These are phyloP conservation scores for Rhizophagus sp. DNA, from an alignment of 192 early-diverging fungal species.

Conservation along the genomic window DNA sequence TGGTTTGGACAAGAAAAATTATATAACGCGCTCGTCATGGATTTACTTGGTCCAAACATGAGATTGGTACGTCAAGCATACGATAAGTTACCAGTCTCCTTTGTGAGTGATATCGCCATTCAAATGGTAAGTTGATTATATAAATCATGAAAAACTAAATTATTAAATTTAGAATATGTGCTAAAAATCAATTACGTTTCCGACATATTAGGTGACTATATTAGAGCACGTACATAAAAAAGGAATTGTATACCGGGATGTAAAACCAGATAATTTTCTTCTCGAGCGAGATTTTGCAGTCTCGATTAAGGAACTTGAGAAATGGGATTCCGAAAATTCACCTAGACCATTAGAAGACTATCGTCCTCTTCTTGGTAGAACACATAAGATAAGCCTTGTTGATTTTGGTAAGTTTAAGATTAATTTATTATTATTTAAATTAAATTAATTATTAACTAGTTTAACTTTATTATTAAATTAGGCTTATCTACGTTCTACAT, in stretches of 20 bases:
- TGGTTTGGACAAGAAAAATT: conserved; percentile 56
- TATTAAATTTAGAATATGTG: not conserved
- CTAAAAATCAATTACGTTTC: not conserved
- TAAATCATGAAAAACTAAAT: not conserved
- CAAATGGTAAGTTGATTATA: conserved; percentile 50
- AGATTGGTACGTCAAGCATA: conserved; percentile 47
- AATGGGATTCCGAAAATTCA: conserved; percentile 33
- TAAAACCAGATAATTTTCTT: conserved; percentile 66
- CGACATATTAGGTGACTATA: conserved; percentile 32
- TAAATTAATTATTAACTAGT: not conserved
- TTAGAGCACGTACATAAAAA: conserved; percentile 58
- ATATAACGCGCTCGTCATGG: conserved; percentile 54
- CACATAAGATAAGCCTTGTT: conserved; percentile 61
- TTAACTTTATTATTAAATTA: not conserved
- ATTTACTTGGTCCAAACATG: conserved; percentile 59
- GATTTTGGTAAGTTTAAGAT: conserved; percentile 47
- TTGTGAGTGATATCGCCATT: conserved; percentile 50
- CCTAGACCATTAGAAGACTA: conserved; percentile 34
- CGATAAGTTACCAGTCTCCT: conserved; percentile 40
- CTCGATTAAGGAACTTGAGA: conserved; percentile 28
- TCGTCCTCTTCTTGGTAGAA: conserved; percentile 33
- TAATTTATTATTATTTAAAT: not conserved
- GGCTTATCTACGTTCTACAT: conserved; percentile 43
- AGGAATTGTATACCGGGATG: conserved; percentile 63
- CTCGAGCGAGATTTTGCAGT: conserved; percentile 46